phyloP scores from a whole-genome alignment of 2,329 filamentous ascomycete genomes.

The Dryadomyces sulphureus region DNA sequence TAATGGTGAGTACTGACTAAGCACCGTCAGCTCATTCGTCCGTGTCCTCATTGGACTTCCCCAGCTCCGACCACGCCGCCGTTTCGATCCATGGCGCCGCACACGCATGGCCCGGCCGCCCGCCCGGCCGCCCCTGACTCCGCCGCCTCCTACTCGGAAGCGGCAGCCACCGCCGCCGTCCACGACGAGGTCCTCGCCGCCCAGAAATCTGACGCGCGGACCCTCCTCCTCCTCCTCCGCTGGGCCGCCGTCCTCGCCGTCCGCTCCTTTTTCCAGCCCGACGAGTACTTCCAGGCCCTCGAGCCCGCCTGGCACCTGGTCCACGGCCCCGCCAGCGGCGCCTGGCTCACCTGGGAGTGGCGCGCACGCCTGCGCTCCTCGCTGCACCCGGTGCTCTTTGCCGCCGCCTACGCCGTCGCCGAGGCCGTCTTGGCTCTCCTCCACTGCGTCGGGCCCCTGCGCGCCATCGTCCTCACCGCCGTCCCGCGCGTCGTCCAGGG shows the following conservation, averaged over 20 bases:
- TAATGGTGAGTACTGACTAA: too few relatives aligned
- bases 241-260: conserved; percentile 66
- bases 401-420: conserved; percentile 52
- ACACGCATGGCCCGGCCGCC: too few relatives aligned
- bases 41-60: too few relatives aligned
- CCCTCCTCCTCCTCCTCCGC: conserved; percentile 49
- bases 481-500: conserved; percentile 67
- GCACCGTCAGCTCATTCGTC: too few relatives aligned
- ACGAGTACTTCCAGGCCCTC: conserved; percentile 92
- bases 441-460: conserved; percentile 35
- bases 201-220: conserved; percentile 21
- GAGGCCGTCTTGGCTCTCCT: conserved; percentile 41
- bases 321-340: conserved; percentile 62
- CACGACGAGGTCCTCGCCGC: conserved; percentile 16
- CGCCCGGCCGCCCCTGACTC: not conserved
- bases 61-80: too few relatives aligned
- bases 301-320: conserved; percentile 87
- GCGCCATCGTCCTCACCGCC: conserved; percentile 52
- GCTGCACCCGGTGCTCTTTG: conserved; percentile 79
- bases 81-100: too few relatives aligned
- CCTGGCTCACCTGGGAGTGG: conserved; percentile 99
- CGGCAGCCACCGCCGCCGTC: conserved; percentile 4
- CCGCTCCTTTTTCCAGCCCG: conserved; percentile 90
- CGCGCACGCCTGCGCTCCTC: conserved; percentile 73
- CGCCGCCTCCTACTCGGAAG: not conserved